Percentiles rank a stretch among this genome's conserved stretches.
phyloP scores from a whole-genome alignment of 192 early-diverging fungal species.

The Chytriomyces sp. region DNA sequence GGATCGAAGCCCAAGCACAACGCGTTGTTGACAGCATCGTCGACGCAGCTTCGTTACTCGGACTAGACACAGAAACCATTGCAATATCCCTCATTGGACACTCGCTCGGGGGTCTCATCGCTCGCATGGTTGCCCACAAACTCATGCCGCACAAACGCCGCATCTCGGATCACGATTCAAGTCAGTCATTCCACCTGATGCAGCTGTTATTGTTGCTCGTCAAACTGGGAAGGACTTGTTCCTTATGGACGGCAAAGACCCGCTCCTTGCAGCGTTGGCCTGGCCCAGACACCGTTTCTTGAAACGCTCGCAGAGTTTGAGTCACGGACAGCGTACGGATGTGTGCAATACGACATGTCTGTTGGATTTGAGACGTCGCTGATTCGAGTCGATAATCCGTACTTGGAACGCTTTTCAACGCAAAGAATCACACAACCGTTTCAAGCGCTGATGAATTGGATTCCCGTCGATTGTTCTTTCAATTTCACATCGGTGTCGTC shows the following conservation, averaged over 20 bases:
- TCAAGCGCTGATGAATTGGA: not conserved
- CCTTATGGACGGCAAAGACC: not conserved
- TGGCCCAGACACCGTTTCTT: not conserved
- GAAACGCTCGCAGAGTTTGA: not conserved
- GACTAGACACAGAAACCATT: not conserved
- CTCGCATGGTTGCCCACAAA: not conserved
- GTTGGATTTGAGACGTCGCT: conserved; percentile 8
- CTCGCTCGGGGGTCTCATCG: conserved; percentile 4
- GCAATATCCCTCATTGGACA: conserved; percentile 10
- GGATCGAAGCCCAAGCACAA: conserved; percentile 5
- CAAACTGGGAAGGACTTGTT: not conserved
- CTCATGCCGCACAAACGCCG: conserved; percentile 11
- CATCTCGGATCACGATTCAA: conserved; percentile 6
- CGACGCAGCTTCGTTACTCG: not conserved
- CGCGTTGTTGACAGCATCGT: conserved; percentile 3
- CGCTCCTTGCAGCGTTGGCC: not conserved
- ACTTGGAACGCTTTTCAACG: too few relatives aligned
- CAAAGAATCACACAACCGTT: not conserved
- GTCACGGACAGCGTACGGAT: conserved; percentile 11
- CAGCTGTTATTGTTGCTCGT: not conserved
- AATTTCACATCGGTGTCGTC: not conserved
- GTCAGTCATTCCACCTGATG: not conserved
- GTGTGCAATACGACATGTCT: not conserved
- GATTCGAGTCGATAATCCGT: conserved; percentile 1
- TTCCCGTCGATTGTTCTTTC: not conserved